A percentile compares a stretch with the other conserved stretches of the same genome.
Conservation (phyloP, 257 asterid species). For the Scutellaria galericulata region DNA sequence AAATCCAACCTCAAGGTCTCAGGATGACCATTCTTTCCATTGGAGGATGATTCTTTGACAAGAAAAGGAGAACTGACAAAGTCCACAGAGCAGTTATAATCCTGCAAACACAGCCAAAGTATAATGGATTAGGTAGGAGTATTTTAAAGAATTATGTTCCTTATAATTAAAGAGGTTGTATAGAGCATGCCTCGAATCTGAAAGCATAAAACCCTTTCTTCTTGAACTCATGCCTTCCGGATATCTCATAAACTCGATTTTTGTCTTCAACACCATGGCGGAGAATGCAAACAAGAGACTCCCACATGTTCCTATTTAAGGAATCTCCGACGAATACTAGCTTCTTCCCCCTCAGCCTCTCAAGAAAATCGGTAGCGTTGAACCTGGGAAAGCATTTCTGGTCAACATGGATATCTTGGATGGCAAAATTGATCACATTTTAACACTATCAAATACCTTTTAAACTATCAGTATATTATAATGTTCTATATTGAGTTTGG, state of each 20-base stretch:
- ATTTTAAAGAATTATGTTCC: background rate
- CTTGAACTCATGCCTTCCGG: conserved; percentile 86
- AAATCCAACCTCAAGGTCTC: conserved; percentile 86
- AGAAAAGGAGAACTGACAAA: conserved; percentile 91
- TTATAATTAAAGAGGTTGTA: conserved; percentile 7
- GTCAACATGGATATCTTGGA: conserved; percentile 21
- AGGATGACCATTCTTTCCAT: conserved; percentile 62
- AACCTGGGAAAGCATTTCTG: conserved; percentile 52
- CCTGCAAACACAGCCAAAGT: conserved; percentile 54
- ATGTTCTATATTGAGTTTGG: background rate
- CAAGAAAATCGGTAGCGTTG: conserved; percentile 82
- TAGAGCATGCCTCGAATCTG: conserved; percentile 74
- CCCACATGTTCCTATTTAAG: conserved; percentile 97
- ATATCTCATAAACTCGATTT: conserved; percentile 76
- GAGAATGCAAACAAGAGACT: conserved; percentile 87
- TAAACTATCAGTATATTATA: background rate
- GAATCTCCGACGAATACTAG: conserved; percentile 92
- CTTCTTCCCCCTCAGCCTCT: conserved; percentile 77
- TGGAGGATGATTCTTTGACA: conserved; percentile 64
- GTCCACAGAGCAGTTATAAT: conserved; percentile 82
- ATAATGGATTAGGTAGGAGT: conserved; percentile 17
- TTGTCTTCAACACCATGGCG: conserved; percentile 75
- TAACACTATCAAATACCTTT: background rate
- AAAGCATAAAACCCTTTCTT: conserved; percentile 91
- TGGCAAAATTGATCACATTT: background rate